Evolutionary conservation across 2,329 filamentous ascomycete species (phyloP).

Genomic region (Fusarium poae): DNA sequence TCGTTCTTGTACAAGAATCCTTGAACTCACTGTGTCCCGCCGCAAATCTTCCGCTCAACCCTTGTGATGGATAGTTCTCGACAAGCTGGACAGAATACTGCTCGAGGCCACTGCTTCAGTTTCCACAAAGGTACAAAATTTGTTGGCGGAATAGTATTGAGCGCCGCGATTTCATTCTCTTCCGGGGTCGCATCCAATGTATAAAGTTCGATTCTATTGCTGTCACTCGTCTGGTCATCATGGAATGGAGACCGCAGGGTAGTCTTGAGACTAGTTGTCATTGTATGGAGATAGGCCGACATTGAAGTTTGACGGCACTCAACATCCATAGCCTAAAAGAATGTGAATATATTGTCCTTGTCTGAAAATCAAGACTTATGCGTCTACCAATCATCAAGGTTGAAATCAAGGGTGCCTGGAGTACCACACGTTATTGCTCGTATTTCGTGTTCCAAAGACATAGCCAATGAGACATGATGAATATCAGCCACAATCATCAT

Average conservation of each 20-base stretch:
- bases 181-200: not conserved
- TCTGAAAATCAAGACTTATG: not conserved
- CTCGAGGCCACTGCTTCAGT: conserved; percentile 42
- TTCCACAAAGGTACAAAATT: conserved; percentile 38
- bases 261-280: conserved; percentile 16
- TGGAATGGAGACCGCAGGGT: not conserved
- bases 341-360: conserved; percentile 3
- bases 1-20: not conserved
- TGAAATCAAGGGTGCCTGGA: conserved; percentile 20
- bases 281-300: not conserved
- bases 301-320: too few relatives aligned
- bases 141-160: conserved; percentile 38
- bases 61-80: conserved; percentile 41
- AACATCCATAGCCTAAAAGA: too few relatives aligned
- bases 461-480: conserved; percentile 17
- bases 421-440: conserved; percentile 12
- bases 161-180: conserved; percentile 21
- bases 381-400: not conserved
- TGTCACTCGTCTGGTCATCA: not conserved
- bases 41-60: conserved; percentile 40
- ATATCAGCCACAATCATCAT: conserved; percentile 20
- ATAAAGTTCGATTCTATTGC: conserved; percentile 32
- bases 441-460: conserved; percentile 28
- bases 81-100: conserved; percentile 41
- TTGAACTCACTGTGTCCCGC: conserved; percentile 41